A percentile compares a stretch with the other conserved stretches of the same genome.
phyloP scores from a whole-genome alignment of 306 rosid species.

The Carpinus fangiana region DNA sequence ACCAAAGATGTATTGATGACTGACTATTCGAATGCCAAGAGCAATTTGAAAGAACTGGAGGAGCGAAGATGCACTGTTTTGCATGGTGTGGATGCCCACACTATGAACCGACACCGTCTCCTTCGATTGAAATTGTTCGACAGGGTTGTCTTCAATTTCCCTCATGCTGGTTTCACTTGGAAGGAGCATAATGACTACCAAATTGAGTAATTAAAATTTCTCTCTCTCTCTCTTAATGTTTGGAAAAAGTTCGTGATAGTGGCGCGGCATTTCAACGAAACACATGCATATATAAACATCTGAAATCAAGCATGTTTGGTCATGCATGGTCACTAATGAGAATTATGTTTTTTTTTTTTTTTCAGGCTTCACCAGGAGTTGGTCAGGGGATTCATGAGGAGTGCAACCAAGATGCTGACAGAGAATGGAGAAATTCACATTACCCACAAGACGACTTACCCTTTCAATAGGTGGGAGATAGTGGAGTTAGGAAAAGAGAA shows the following conservation, averaged over 20 bases:
- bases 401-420: slow-evolving; percentile 20
- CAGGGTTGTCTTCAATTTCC: slow-evolving; percentile 34
- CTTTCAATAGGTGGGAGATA: slow-evolving; percentile 34
- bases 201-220: background rate
- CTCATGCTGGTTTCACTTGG: slow-evolving; percentile 29
- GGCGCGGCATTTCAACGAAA: background rate
- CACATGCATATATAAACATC: background rate
- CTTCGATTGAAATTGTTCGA: slow-evolving; percentile 19
- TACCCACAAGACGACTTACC: slow-evolving; percentile 40
- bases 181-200: background rate
- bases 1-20: background rate
- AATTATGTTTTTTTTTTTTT: too few species aligned
- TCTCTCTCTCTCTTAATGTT: background rate
- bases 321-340: background rate
- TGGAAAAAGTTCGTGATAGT: background rate
- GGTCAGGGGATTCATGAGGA: slow-evolving; percentile 32
- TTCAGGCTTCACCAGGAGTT: slow-evolving; percentile 31
- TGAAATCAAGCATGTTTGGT: background rate
- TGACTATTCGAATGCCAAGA: background rate
- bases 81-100: slow-evolving; percentile 18
- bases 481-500: slow-evolving; percentile 12
- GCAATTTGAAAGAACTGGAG: slow-evolving; percentile 17
- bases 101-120: slow-evolving; percentile 16
- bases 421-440: slow-evolving; percentile 37
- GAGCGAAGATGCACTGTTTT: slow-evolving; percentile 19